A percentile compares a stretch with the other conserved stretches of the same genome.
Evolutionary conservation across 164 flowering plant genomes (phyloP).

Genomic region (Dillenia turbinata): DNA sequence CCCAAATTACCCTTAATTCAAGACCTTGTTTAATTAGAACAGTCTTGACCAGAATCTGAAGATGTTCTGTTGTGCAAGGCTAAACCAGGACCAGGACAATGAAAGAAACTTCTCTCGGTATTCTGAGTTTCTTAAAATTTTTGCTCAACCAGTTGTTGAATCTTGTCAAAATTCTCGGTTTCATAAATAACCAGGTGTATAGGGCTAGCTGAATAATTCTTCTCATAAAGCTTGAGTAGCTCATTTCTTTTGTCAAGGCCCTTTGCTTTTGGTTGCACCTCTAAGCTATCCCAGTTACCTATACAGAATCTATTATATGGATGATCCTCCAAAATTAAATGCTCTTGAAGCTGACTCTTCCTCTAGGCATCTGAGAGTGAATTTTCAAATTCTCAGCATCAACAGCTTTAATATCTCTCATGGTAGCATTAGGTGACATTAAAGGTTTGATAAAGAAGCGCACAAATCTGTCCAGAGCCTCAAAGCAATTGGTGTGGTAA

Average conservation of each 20-base stretch:
- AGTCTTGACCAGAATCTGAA: constrained; percentile 90
- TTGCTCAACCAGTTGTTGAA: constrained; percentile 51
- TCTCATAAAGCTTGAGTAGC: constrained; percentile 76
- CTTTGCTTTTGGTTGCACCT: constrained; percentile 67
- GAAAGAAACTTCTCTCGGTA: constrained; percentile 24
- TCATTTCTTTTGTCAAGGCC: constrained; percentile 76
- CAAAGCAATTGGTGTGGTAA: constrained; percentile 69
- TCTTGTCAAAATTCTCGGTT: constrained; percentile 78
- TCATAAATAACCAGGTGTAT: constrained; percentile 87
- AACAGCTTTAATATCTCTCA: constrained; percentile 92
- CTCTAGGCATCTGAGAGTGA: constrained; percentile 85
- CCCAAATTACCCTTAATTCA: constrained; percentile 74
- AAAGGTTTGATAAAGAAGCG: constrained; percentile 22
- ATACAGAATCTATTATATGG: constrained; percentile 79
- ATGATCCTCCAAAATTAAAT: constrained; percentile 54
- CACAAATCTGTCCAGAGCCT: no score
- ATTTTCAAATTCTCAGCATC: constrained; percentile 95
- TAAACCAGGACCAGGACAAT: constrained; percentile 67
- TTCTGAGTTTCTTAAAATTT: constrained; percentile 70
- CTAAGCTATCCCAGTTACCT: constrained; percentile 97
- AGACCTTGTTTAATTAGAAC: constrained; percentile 88
- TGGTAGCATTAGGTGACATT: constrained; percentile 94
- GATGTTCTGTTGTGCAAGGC: constrained; percentile 80
- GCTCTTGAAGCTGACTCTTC: constrained; percentile 85
- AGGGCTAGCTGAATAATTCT: constrained; percentile 86